phyloP scores from a whole-genome alignment of 495 filamentous ascomycete genomes.

The Penicillium cinerascens region DNA sequence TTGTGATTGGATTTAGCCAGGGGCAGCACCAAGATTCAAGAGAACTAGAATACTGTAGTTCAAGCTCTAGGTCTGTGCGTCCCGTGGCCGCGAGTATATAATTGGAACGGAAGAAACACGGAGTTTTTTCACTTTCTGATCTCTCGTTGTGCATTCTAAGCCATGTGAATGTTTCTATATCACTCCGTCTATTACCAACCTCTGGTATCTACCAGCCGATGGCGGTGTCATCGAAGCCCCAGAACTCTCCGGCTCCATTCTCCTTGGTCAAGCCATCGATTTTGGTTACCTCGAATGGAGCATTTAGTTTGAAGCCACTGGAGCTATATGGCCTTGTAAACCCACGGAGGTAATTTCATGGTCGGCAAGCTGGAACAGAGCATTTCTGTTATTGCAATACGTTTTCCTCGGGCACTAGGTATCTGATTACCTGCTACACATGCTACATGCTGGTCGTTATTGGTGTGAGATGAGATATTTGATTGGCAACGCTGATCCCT shows the following conservation, averaged over 20 bases:
- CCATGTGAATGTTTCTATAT: not conserved
- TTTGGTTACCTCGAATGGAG: conserved; percentile 33
- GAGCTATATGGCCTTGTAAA: not conserved
- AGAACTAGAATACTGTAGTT: no score
- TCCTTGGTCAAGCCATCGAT: conserved; percentile 2
- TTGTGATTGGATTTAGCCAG: no score
- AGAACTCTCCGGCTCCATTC: not conserved
- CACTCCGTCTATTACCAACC: no score
- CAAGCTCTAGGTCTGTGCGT: no score
- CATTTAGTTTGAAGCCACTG: conserved; percentile 37
- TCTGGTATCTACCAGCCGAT: not conserved
- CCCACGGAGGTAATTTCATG: not conserved
- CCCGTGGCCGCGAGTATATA: no score
- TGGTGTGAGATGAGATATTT: not conserved
- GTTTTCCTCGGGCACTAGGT: not conserved
- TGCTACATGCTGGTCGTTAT: not conserved
- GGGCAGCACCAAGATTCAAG: no score
- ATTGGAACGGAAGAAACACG: not conserved
- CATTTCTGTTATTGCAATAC: not conserved
- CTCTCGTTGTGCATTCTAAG: not conserved
- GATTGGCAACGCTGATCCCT: not conserved
- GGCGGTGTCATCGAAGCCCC: not conserved
- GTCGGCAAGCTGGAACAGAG: not conserved
- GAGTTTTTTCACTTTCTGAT: not conserved
- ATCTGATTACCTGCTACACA: not conserved